A percentile compares a stretch with the other conserved stretches of the same genome.
These are phyloP conservation scores for Zymoseptoria ardabiliae DNA, from an alignment of 2,329 filamentous ascomycete species.

Conservation along the genomic window DNA sequence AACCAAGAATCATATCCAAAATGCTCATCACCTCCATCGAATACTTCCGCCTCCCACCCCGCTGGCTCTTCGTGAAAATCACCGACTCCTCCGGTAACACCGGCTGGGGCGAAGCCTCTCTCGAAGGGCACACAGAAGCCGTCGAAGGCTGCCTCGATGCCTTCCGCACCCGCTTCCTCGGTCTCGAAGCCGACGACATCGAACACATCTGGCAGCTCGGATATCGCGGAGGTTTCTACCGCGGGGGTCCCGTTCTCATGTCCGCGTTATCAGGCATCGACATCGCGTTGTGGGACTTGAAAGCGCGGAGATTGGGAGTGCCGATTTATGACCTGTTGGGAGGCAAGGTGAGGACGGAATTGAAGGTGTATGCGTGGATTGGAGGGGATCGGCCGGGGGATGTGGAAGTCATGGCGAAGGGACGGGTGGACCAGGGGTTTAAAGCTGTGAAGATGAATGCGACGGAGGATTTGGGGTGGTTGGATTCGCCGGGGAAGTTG, in stretches of 20 bases:
- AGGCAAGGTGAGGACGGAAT: constrained; percentile 62
- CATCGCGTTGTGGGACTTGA: constrained; percentile 74
- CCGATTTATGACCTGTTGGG: constrained; percentile 68
- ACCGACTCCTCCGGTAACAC: constrained; percentile 56
- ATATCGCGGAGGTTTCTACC: constrained; percentile 64
- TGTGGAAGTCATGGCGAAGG: constrained; percentile 47
- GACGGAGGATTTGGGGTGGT: constrained; percentile 67
- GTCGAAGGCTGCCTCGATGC: constrained; percentile 68
- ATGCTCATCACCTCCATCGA: constrained; percentile 53
- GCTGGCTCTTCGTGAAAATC: constrained; percentile 74
- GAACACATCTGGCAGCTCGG: constrained; percentile 73
- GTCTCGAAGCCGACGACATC: constrained; percentile 67
- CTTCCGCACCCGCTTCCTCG: constrained; percentile 54
- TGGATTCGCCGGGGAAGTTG: constrained; percentile 61
- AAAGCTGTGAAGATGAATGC: constrained; percentile 71
- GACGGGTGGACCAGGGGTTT: constrained; percentile 55
- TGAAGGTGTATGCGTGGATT: constrained; percentile 73
- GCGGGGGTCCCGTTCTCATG: constrained; percentile 74
- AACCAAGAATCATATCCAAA: not conserved
- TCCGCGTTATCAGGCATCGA: constrained; percentile 69
- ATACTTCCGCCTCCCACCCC: constrained; percentile 66
- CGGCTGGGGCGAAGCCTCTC: constrained; percentile 66
- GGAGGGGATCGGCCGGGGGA: constrained; percentile 65
- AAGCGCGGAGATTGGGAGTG: constrained; percentile 56
- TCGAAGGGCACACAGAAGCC: constrained; percentile 66